Evolutionary conservation across 2,329 filamentous ascomycete genomes (phyloP).

Genomic region (Zymoseptoria crescenta): DNA sequence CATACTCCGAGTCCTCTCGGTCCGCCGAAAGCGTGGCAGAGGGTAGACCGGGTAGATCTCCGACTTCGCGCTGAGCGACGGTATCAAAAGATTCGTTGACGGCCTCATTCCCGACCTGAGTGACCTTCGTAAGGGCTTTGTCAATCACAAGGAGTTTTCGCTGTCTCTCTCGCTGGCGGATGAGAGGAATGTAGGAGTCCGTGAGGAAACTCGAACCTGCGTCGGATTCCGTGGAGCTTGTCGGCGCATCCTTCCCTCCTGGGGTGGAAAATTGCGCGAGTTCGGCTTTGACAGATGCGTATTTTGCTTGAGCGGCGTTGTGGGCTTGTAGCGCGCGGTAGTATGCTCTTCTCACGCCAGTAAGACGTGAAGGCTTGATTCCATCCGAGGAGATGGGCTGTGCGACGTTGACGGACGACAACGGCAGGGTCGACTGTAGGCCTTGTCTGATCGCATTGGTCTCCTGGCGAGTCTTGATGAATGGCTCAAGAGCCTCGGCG

Average conservation of each 20-base stretch:
- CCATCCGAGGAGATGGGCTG: neutral
- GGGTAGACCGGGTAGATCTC: conserved; percentile 24
- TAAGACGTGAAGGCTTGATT: conserved; percentile 13
- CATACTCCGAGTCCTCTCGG: conserved; percentile 19
- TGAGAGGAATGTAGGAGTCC: conserved; percentile 18
- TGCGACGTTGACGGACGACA: conserved; percentile 9
- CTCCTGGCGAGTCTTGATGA: conserved; percentile 25
- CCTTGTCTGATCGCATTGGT: conserved; percentile 20
- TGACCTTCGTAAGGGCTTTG: conserved; percentile 15
- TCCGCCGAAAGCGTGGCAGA: conserved; percentile 12
- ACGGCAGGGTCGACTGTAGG: conserved; percentile 21
- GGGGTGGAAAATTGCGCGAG: conserved; percentile 11
- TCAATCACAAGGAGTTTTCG: conserved; percentile 24
- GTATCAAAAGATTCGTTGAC: conserved; percentile 19
- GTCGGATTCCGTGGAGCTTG: neutral
- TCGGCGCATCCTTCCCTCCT: neutral
- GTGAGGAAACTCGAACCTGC: conserved; percentile 6
- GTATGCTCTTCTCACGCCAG: conserved; percentile 26
- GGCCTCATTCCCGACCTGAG: conserved; percentile 10
- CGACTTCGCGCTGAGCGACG: conserved; percentile 19
- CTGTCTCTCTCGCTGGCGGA: conserved; percentile 22
- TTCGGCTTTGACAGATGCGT: conserved; percentile 25
- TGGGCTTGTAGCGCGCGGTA: conserved; percentile 25
- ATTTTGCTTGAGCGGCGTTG: conserved; percentile 20
- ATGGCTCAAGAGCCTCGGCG: conserved; percentile 23